phyloP scores from a whole-genome alignment of 202 grass and related monocot genomes.

The Elaeis oleifera region DNA sequence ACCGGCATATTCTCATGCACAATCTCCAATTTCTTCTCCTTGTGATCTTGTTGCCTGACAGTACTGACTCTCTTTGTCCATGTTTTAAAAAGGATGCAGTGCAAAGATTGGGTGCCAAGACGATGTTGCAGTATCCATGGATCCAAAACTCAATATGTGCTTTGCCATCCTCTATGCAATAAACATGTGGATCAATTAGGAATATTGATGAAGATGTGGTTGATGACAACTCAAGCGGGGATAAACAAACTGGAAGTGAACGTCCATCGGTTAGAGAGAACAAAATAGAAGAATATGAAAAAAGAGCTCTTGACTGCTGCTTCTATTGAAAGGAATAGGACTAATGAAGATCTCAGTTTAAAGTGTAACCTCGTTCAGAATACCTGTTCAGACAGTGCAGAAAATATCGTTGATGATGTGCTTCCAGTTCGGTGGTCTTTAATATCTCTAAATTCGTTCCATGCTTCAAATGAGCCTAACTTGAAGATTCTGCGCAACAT shows the following conservation, averaged over 20 bases:
- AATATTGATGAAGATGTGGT: slow-evolving; percentile 48
- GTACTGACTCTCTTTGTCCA: slow-evolving; percentile 86
- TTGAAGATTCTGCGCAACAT: no score
- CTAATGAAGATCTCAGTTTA: background rate
- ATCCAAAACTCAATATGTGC: slow-evolving; percentile 76
- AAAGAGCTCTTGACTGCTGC: slow-evolving; percentile 34
- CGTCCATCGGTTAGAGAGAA: slow-evolving; percentile 27
- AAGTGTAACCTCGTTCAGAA: background rate
- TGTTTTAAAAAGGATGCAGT: slow-evolving; percentile 98
- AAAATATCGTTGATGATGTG: slow-evolving; percentile 39
- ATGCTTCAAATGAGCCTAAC: no score
- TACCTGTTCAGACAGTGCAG: slow-evolving; percentile 32
- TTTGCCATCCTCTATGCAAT: slow-evolving; percentile 53
- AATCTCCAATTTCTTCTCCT: no score
- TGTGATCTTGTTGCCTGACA: slow-evolving; percentile 52
- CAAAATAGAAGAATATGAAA: slow-evolving; percentile 41
- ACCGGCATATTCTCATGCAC: no score
- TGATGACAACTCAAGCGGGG: slow-evolving; percentile 43
- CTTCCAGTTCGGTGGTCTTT: background rate
- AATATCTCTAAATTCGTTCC: no score
- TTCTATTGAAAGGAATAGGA: slow-evolving; percentile 27
- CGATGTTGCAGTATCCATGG: slow-evolving; percentile 85
- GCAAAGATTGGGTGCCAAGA: slow-evolving; percentile 93
- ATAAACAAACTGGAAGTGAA: slow-evolving; percentile 31
- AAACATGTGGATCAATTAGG: slow-evolving; percentile 46